phyloP scores from a whole-genome alignment of 495 filamentous ascomycete genomes.

The Podospora pseudopauciseta region DNA sequence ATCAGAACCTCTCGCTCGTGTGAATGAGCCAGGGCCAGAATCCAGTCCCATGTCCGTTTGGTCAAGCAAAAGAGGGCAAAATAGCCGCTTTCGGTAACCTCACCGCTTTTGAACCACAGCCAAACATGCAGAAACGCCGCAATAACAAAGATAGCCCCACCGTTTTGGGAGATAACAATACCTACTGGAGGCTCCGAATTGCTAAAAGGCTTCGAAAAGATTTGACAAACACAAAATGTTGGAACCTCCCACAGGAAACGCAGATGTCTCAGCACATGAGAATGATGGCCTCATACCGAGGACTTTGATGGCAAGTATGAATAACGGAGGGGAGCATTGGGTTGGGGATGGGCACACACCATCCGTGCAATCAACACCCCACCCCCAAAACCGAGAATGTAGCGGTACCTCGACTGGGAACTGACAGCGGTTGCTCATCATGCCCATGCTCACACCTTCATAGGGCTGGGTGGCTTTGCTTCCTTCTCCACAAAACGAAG shows the following conservation, averaged over 20 bases:
- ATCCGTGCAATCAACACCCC: background rate
- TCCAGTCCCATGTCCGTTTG: background rate
- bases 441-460: constrained; percentile 2
- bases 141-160: constrained; percentile 4
- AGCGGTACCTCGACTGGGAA: background rate
- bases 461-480: constrained; percentile 19
- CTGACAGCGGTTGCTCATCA: background rate
- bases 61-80: constrained; percentile 23
- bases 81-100: constrained; percentile 19
- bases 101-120: constrained; percentile 2
- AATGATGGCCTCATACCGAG: too few relatives aligned
- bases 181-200: constrained; percentile 5
- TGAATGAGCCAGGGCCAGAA: constrained; percentile 1
- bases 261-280: background rate
- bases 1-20: background rate
- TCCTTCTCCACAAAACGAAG: constrained; percentile 10
- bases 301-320: background rate
- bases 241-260: background rate
- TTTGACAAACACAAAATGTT: too few relatives aligned
- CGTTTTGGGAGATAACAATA: constrained; percentile 10
- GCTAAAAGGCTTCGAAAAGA: too few relatives aligned
- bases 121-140: background rate
- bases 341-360: background rate
- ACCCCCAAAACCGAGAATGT: background rate
- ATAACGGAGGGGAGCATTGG: background rate